Evolutionary conservation across 768 basidiomycete species (phyloP), one percentile per base, ranked within the genome.

Genomic region (Lactarius tabidus): DNA sequence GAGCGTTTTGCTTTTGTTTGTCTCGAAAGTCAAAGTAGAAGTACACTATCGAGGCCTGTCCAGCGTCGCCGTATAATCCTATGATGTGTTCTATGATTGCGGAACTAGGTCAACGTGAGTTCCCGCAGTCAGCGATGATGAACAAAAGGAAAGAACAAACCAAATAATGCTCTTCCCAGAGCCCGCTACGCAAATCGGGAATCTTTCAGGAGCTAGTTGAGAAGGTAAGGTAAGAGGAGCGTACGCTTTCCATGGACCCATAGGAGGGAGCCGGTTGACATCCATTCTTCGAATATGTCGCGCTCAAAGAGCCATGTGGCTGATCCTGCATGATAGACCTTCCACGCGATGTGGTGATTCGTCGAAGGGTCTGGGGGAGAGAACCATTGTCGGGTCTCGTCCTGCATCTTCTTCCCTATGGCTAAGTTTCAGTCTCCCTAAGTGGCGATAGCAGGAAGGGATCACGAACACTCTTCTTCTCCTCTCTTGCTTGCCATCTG

Each of bases 181-280:
- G 12, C 29, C 29, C 15, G 55, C 55, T 36, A 52, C 5, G 26
- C 12, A 52, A 15, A 52, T 15, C 3, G 14, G 28, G 28, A 29
- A 29, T 28, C 6, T 0, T 15, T 29, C 15, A 29, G 51, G 23
- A 6, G 8, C 8, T 29, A 15, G 41, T 17, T 8, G 2, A 18
- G 5, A 12, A 52, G 51, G 5, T n/a, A 18, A 23, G 4, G 51
- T 45, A 23, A 23, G 12, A 35, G 1, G 39, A 6, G 18, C 39
- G 20, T 26, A 55, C 60, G 53, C 23, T 62, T 55, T n/a, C 61
- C 61, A 12, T 62, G 53, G 8, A 56, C 26, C 61, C 54, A 62
- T 4, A 62, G 10, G 2, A 62, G 31, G 15, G 54, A 62, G 4
- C 61, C 54, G 1, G 41, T 17, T 6, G 28, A 2, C 14, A 45